Conservation (phyloP, 306 rosid species). For the Quillaja saponaria region DNA sequence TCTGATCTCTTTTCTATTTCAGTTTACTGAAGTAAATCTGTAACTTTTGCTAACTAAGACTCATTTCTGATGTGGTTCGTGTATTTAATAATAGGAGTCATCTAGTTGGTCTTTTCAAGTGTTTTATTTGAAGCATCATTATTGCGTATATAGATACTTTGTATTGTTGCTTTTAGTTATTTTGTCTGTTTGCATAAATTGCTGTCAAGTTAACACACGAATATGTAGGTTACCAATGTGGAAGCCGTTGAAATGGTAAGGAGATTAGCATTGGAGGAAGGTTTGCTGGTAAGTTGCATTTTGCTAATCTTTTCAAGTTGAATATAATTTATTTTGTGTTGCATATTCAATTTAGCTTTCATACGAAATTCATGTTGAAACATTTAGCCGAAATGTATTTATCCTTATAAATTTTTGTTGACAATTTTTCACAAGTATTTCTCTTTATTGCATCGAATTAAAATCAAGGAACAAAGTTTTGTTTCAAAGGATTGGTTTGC, state of each 20-base stretch:
- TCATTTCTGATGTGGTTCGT: too few species aligned
- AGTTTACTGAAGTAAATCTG: not conserved
- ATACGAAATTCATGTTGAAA: slow-evolving; percentile 1
- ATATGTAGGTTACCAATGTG: slow-evolving; percentile 65
- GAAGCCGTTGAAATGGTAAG: slow-evolving; percentile 93
- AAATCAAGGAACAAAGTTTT: not conserved
- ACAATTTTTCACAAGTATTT: not conserved
- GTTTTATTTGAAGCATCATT: slow-evolving; percentile 4
- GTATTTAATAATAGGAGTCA: not conserved
- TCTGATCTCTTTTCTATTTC: too few species aligned
- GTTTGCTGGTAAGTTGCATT: slow-evolving; percentile 72
- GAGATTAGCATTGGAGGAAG: slow-evolving; percentile 90
- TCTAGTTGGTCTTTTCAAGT: slow-evolving; percentile 10
- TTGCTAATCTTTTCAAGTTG: slow-evolving; percentile 11
- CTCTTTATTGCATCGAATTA: slow-evolving; percentile 15
- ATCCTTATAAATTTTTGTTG: not conserved
- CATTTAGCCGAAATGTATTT: not conserved
- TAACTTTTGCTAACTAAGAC: not conserved
- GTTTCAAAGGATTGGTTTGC: too few species aligned
- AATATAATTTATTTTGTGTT: not conserved
- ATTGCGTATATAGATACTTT: not conserved
- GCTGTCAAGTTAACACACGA: not conserved
- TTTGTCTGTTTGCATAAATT: not conserved
- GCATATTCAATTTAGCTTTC: slow-evolving; percentile 8
- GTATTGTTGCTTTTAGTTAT: slow-evolving; percentile 12